Percentiles rank a stretch among this genome's conserved stretches.
phyloP scores from a whole-genome alignment of 306 rosid genomes.

The Medicago lupulina region DNA sequence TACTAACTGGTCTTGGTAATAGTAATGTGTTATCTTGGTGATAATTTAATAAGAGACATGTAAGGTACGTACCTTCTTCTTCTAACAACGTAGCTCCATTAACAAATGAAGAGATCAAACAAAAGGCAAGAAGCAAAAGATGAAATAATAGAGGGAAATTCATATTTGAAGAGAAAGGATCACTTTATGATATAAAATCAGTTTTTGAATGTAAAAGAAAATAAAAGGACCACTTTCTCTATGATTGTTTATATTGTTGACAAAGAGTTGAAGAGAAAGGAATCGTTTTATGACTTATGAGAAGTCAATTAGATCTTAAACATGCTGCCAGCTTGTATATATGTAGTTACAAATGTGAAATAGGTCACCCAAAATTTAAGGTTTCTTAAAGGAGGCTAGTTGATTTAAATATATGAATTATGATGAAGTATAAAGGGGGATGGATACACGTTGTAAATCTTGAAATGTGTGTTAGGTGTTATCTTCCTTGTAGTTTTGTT shows the following conservation, averaged over 20 bases:
- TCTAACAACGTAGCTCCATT: slow-evolving; percentile 37
- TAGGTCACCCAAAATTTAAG: neutral
- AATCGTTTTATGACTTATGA: neutral
- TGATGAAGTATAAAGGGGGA: slow-evolving; percentile 1
- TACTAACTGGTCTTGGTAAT: neutral
- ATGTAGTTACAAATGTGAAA: too few species aligned
- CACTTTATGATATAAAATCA: neutral
- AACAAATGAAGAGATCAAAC: slow-evolving; percentile 26
- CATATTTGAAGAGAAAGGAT: neutral
- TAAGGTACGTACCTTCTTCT: slow-evolving; percentile 41
- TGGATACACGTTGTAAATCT: slow-evolving; percentile 32
- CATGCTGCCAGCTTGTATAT: slow-evolving; percentile 36
- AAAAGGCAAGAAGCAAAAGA: slow-evolving; percentile 30
- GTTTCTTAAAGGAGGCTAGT: slow-evolving; percentile 29
- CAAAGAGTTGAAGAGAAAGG: neutral
- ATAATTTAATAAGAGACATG: neutral
- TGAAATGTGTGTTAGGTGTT: slow-evolving; percentile 3
- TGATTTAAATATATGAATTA: slow-evolving; percentile 36
- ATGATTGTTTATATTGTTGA: neutral
- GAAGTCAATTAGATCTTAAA: slow-evolving; percentile 32
- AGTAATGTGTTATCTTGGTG: neutral
- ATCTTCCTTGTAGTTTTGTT: neutral
- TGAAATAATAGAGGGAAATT: slow-evolving; percentile 5
- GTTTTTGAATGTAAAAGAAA: too few species aligned
- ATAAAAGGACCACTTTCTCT: too few species aligned